A percentile compares a stretch with the other conserved stretches of the same genome.
These are phyloP conservation scores for Gyrodon lividus DNA, from an alignment of 768 basidiomycete genomes.

Conservation along the genomic window DNA sequence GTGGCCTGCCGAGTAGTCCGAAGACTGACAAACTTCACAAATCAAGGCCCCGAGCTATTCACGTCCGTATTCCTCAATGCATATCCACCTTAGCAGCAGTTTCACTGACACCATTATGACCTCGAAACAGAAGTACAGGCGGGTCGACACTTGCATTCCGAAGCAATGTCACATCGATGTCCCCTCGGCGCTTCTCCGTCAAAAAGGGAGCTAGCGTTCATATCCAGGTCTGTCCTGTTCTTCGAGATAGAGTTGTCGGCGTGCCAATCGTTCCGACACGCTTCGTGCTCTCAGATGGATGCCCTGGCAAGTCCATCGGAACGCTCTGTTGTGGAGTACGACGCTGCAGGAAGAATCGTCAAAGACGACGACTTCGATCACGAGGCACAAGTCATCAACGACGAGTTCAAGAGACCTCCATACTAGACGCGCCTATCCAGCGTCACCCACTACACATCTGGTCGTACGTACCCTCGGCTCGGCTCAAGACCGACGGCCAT, in stretches of 20 bases:
- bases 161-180: conserved; percentile 33
- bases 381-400: conserved; percentile 56
- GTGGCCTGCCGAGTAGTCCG: conserved; percentile 65
- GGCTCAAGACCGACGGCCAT: not conserved
- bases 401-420: conserved; percentile 63
- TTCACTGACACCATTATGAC: conserved; percentile 13
- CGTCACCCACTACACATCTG: not conserved
- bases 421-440: conserved; percentile 26
- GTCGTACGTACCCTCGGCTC: not conserved
- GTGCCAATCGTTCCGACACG: conserved; percentile 8
- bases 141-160: conserved; percentile 64
- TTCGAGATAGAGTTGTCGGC: not conserved
- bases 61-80: conserved; percentile 39
- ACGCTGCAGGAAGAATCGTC: conserved; percentile 52
- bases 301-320: conserved; percentile 53
- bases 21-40: conserved; percentile 57
- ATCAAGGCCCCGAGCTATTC: conserved; percentile 48
- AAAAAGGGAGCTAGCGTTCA: conserved; percentile 53
- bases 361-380: conserved; percentile 50
- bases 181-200: conserved; percentile 27
- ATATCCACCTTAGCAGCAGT: conserved; percentile 27
- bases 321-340: conserved; percentile 50
- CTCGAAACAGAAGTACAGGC: conserved; percentile 34
- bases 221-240: conserved; percentile 47
- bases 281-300: conserved; percentile 53